Conservation (phyloP, 2,329 filamentous ascomycete genomes). For the Fusarium humuli region DNA sequence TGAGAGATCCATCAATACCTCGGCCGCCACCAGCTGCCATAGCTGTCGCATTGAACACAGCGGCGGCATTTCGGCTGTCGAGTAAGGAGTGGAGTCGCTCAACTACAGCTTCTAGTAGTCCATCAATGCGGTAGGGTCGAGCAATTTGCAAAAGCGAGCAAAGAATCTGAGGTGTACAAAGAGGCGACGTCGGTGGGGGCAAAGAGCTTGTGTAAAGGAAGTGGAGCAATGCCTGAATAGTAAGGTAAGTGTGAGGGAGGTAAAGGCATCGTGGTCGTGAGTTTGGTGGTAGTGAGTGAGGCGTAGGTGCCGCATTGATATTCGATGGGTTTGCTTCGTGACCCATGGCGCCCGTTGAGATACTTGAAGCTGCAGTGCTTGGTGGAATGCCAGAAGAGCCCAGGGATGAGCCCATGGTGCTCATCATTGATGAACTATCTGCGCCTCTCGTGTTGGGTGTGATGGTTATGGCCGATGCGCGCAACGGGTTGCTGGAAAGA, state of each 20-base stretch:
- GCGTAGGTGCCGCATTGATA: constrained; percentile 68
- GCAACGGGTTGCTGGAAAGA: constrained; percentile 66
- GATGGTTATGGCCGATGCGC: constrained; percentile 88
- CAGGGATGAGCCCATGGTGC: constrained; percentile 57
- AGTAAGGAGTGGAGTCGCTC: constrained; percentile 89
- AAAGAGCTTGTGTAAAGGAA: constrained; percentile 94
- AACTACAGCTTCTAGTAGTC: constrained; percentile 90
- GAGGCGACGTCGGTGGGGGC: constrained; percentile 77
- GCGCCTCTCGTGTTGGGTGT: constrained; percentile 72
- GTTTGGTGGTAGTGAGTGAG: constrained; percentile 66
- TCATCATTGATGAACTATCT: constrained; percentile 59
- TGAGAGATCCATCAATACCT: constrained; percentile 76
- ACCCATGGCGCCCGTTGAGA: constrained; percentile 53
- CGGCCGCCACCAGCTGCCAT: constrained; percentile 97
- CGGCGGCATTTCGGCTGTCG: constrained; percentile 93
- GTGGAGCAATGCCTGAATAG: constrained; percentile 88
- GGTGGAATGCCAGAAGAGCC: constrained; percentile 54
- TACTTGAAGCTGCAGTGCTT: constrained; percentile 59
- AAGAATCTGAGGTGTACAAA: constrained; percentile 94
- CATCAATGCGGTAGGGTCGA: constrained; percentile 92
- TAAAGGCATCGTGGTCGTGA: constrained; percentile 88
- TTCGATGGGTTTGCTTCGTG: constrained; percentile 54
- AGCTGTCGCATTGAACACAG: constrained; percentile 97
- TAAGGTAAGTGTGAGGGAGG: constrained; percentile 90
- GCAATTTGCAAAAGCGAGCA: constrained; percentile 95